Percentiles rank a stretch among this genome's conserved stretches.
Evolutionary conservation across 805 yeast genomes (phyloP).

Genomic region (Barnettozyma pratensis): DNA sequence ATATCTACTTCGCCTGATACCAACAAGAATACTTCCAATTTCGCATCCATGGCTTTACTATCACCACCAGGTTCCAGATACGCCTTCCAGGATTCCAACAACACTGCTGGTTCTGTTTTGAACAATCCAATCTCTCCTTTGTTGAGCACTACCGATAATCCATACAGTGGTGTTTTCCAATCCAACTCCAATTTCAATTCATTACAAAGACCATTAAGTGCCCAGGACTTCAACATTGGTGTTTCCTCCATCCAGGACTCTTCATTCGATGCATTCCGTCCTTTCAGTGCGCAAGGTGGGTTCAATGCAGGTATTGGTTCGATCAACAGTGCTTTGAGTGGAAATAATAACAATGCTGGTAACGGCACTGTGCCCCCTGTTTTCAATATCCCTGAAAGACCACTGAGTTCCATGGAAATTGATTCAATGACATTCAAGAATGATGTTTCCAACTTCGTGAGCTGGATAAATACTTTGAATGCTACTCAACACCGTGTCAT

Average conservation of each 20-base stretch:
- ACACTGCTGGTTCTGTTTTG: neutral
- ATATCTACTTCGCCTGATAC: neutral
- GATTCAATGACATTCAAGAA: slow-evolving; percentile 37
- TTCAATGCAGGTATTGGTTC: slow-evolving; percentile 1
- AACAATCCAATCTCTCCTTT: slow-evolving; percentile 23
- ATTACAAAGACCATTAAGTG: slow-evolving; percentile 24
- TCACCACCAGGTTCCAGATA: slow-evolving; percentile 36
- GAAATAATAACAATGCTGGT: neutral
- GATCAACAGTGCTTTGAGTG: slow-evolving; percentile 4
- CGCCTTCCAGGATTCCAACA: slow-evolving; percentile 20
- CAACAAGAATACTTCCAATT: neutral
- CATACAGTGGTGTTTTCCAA: slow-evolving; percentile 13
- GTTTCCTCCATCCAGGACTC: neutral
- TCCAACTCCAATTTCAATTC: neutral
- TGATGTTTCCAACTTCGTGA: slow-evolving; percentile 45
- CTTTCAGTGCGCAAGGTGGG: slow-evolving; percentile 18
- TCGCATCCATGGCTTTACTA: slow-evolving; percentile 26
- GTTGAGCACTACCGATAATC: slow-evolving; percentile 16
- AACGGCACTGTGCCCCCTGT: neutral
- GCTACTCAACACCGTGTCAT: slow-evolving; percentile 48
- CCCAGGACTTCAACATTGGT: slow-evolving; percentile 16
- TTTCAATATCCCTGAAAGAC: slow-evolving; percentile 22
- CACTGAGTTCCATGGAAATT: slow-evolving; percentile 26
- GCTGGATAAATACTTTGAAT: slow-evolving; percentile 46
- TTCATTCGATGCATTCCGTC: slow-evolving; percentile 14